Evolutionary conservation across 2,329 filamentous ascomycete genomes (phyloP).

Genomic region (Paracoccidioides lutzii): DNA sequence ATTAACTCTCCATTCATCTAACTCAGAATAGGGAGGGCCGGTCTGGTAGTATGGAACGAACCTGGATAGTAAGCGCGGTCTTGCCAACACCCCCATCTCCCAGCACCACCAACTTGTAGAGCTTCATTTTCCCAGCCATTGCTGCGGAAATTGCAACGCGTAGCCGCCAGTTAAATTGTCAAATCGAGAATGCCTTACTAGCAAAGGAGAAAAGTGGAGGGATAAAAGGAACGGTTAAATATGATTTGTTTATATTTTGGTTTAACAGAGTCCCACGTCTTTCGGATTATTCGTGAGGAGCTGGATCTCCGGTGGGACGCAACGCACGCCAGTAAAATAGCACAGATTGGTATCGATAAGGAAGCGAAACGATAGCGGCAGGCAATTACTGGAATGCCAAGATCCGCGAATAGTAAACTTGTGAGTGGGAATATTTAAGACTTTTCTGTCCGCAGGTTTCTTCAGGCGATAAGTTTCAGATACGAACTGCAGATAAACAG

Average conservation of each 20-base stretch:
- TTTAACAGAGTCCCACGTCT: too few relatives aligned
- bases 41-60: slow-evolving; percentile 17
- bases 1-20: background rate
- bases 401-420: background rate
- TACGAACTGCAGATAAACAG: background rate
- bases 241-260: too few relatives aligned
- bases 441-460: background rate
- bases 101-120: slow-evolving; percentile 87
- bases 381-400: slow-evolving; percentile 6
- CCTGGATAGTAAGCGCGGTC: slow-evolving; percentile 80
- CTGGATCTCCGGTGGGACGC: background rate
- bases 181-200: background rate
- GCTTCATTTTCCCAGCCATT: slow-evolving; percentile 86
- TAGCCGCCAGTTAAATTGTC: background rate
- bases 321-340: background rate
- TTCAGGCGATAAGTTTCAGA: background rate
- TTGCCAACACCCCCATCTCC: slow-evolving; percentile 91
- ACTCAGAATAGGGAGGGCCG: background rate
- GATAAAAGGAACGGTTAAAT: background rate
- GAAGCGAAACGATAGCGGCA: slow-evolving; percentile 1
- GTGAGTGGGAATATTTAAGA: background rate
- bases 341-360: background rate
- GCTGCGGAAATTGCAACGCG: slow-evolving; percentile 16
- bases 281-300: background rate
- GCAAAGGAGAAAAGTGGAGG: background rate